phyloP scores from a whole-genome alignment of 176 grass and related monocot species.

The Carex littledalei region DNA sequence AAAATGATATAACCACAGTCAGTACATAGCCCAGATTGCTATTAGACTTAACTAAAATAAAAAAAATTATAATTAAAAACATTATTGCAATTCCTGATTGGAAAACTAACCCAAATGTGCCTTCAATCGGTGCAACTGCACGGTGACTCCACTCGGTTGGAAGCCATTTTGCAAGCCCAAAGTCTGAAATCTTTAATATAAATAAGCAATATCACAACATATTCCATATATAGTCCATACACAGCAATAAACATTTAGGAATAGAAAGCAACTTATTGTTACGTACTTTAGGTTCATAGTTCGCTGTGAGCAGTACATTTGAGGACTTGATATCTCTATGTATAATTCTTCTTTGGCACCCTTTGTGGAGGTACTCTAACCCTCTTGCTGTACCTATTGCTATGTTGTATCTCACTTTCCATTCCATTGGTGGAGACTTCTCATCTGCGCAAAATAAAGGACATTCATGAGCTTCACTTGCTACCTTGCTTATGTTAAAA shows the following conservation, averaged over 20 bases:
- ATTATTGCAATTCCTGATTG: not conserved
- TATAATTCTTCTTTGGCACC: constrained; percentile 75
- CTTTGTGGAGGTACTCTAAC: constrained; percentile 87
- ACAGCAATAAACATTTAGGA: not conserved
- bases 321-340: constrained; percentile 94
- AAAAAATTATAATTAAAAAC: not conserved
- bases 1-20: not conserved
- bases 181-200: constrained; percentile 66
- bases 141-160: constrained; percentile 89
- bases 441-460: constrained; percentile 27
- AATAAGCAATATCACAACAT: not conserved
- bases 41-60: not conserved
- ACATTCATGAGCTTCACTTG: not conserved
- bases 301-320: constrained; percentile 67
- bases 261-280: not conserved
- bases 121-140: constrained; percentile 84
- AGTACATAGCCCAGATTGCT: not conserved
- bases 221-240: not conserved
- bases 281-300: constrained; percentile 69
- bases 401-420: constrained; percentile 54
- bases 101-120: constrained; percentile 60
- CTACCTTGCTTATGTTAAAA: not conserved
- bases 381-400: constrained; percentile 73
- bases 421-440: constrained; percentile 41
- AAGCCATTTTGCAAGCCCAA: constrained; percentile 92